phyloP scores from a whole-genome alignment of 345 rosid genomes.

The Alliaria petiolata region DNA sequence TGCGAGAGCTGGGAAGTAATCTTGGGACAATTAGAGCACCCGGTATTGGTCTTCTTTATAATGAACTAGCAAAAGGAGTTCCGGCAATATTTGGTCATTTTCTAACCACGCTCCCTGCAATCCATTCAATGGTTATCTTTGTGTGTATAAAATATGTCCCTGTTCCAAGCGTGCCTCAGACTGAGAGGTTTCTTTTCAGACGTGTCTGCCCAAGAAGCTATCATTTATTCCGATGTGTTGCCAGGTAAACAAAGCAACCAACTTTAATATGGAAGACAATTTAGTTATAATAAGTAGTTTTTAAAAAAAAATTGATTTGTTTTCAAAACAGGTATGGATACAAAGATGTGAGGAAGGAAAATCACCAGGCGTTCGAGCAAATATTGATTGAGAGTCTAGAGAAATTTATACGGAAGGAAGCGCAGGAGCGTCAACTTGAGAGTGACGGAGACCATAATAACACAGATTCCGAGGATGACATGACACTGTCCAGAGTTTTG shows the following conservation, averaged over 20 bases:
- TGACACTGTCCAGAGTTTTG: conserved; percentile 52
- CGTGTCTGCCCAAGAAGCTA: conserved; percentile 83
- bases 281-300: background rate
- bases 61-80: conserved; percentile 89
- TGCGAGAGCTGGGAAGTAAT: conserved; percentile 83
- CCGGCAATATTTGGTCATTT: conserved; percentile 98
- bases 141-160: conserved; percentile 97
- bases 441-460: conserved; percentile 80
- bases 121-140: conserved; percentile 96
- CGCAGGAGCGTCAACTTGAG: conserved; percentile 85
- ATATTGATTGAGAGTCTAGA: conserved; percentile 95
- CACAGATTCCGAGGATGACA: conserved; percentile 60
- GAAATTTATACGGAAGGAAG: conserved; percentile 93
- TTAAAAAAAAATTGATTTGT: background rate
- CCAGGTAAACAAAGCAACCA: conserved; percentile 54
- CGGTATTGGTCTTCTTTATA: conserved; percentile 93
- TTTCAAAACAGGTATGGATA: conserved; percentile 72
- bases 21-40: conserved; percentile 99
- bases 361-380: conserved; percentile 92
- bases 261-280: background rate
- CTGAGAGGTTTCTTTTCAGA: conserved; percentile 93
- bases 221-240: conserved; percentile 96
- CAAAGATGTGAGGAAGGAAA: conserved; percentile 95
- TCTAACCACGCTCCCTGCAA: conserved; percentile 92
- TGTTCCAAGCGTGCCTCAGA: conserved; percentile 89